Percentiles rank a stretch among this genome's conserved stretches.
These are phyloP conservation scores for Plasmodiophora brassicae DNA, from an alignment of 208 protist species.

Conservation along the genomic window DNA sequence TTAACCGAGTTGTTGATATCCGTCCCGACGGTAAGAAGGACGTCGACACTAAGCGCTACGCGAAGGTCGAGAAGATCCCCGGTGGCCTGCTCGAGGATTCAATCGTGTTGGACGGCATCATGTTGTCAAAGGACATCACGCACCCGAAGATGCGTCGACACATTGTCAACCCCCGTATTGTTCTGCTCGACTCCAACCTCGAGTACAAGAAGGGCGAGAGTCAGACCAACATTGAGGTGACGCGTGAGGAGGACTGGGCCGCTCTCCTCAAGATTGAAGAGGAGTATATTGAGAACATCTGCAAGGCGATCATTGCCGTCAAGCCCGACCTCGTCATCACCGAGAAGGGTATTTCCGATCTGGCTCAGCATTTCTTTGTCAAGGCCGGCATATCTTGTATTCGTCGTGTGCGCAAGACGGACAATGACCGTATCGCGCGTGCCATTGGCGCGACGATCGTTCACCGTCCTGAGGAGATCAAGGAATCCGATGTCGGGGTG, in stretches of 20 bases:
- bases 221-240: conserved; percentile 93
- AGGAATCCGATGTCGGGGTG: conserved; percentile 92
- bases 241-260: conserved; percentile 93
- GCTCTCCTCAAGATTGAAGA: conserved; percentile 95
- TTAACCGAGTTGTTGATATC: conserved; percentile 79
- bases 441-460: conserved; percentile 91
- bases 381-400: conserved; percentile 90
- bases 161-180: conserved; percentile 96
- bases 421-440: conserved; percentile 97
- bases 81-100: conserved; percentile 96
- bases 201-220: conserved; percentile 99
- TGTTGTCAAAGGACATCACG: conserved; percentile 99
- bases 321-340: conserved; percentile 99
- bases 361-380: conserved; percentile 95
- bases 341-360: conserved; percentile 79
- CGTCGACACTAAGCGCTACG: conserved; percentile 72
- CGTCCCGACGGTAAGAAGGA: conserved; percentile 51
- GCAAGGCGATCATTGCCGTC: conserved; percentile 91
- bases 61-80: conserved; percentile 93
- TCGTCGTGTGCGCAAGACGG: conserved; percentile 94
- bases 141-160: conserved; percentile 92
- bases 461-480: conserved; percentile 89
- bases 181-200: conserved; percentile 96
- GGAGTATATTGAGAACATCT: conserved; percentile 92
- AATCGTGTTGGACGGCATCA: conserved; percentile 93